Evolutionary conservation across 768 basidiomycete genomes (phyloP).

Genomic region (Agrocybe praecox): DNA sequence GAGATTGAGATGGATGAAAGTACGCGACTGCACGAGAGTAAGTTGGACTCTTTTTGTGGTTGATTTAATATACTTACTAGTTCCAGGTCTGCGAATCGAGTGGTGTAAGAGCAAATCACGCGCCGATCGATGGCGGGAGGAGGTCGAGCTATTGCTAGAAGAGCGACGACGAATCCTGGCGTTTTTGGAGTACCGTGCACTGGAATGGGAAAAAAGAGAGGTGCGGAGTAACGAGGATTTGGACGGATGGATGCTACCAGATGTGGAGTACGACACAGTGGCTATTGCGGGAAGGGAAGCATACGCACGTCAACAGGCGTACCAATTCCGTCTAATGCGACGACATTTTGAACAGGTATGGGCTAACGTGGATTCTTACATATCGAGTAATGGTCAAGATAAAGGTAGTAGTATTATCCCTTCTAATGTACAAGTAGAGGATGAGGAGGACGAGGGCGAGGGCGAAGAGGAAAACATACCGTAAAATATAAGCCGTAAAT

Average conservation of each 20-base stretch:
- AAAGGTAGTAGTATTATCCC: not conserved
- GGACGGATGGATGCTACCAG: not conserved
- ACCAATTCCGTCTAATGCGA: not conserved
- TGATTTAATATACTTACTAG: not conserved
- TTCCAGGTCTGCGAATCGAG: not conserved
- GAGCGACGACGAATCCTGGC: not conserved
- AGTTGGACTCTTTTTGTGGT: not conserved
- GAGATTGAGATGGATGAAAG: not conserved
- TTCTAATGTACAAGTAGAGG: not conserved
- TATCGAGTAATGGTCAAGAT: not conserved
- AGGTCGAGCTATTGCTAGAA: not conserved
- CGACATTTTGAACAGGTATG: not conserved
- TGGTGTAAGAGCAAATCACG: not conserved
- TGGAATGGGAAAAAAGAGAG: not conserved
- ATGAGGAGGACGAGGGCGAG: not conserved
- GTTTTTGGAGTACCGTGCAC: not conserved
- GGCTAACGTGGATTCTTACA: not conserved
- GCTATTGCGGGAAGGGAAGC: not conserved
- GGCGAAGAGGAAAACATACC: no score
- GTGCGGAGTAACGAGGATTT: no score
- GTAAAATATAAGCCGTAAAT: no score
- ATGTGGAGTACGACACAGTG: not conserved
- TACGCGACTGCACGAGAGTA: not conserved
- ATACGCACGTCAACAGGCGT: not conserved
- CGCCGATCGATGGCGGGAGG: not conserved